Evolutionary conservation across 1,284 basidiomycete genomes (phyloP), one percentile per base, ranked within the genome.

Genomic region (Pisolithus thermaeus): DNA sequence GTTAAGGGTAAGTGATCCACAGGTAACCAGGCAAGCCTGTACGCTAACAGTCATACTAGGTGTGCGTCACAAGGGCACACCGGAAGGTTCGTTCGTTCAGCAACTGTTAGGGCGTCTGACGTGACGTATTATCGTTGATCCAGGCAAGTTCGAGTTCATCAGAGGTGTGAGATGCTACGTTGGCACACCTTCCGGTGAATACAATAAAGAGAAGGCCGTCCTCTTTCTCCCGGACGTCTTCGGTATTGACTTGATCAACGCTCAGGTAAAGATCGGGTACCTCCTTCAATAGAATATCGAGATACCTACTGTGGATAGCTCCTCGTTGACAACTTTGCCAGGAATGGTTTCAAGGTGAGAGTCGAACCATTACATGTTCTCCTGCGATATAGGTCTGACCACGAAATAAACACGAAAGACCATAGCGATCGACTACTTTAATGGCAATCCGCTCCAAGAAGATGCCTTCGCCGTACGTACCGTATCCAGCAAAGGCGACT

Each of bases 251-350:
- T 63, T 76, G 20, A 51, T 65, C 58, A 80, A 81, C 65, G 65
- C 67, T 61, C 60, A 65, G 57, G 73, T 73, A 54, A 20, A 44
- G 64, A 46, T 45, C 7, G 12, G 11, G 6, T 8, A 30, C 35
- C 23, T 41, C 28, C 14, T 27, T 16, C 18, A 12, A n/a, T 37
- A 4, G 14, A 12, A 23, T 27, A 38, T 14, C n/a, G 27, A 27
- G 4, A 43, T 43, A 6, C 42, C 30, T 7, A 43, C 16, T 14
- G 11, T 36, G 16, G 6, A 12, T 42, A 71, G 68, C 61, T 72
- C 35, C 62, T 71, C 37, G 76, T 71, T n/a, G 79, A 80, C 58
- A 73, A 75, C 57, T 80, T 74, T 61, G 77, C 79, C 9, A 69
- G 66, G 40, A 73, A 75, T 52, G 77, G 77, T 30, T 76, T 73